Base-by-base conservation (phyloP, 805 yeast genomes). In the Pichia californica region DNA sequence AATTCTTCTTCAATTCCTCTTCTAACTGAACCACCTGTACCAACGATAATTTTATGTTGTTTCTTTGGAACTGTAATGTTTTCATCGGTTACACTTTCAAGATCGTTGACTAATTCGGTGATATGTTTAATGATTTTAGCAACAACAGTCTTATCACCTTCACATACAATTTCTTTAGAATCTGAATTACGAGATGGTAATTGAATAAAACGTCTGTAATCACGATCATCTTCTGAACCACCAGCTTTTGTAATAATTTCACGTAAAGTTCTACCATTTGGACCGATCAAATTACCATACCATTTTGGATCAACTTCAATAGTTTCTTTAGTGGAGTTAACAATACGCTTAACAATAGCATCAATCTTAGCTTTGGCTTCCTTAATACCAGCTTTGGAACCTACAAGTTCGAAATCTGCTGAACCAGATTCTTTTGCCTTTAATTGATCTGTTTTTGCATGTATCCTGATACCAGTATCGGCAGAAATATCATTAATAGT, bases 161-260 rank as follows among this genome's bases (percentile, higher is more conserved):
- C 69, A 36, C 85, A 76, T 37, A 75, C 71, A 49, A 93, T 71
- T 38, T 71, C 70, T 38, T 68, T 67, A 15, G 83, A 73, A 9
- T 73, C 82, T 15, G 83, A 73, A 30, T 73, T 77, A 47, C 74
- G 77, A 43, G 77, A 73, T 40, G 98, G 97, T 44, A 87, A 73
- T 43, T 74, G 77, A 53, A 86, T 71, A 52, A 77, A 68, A 53
- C 79, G 73, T 55, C 74, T 67, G 56, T 75, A 74, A 44, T 69
- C 74, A 30, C 52, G 49, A 38, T 58, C 55, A 27, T 68, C 73
- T 48, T 76, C 83, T 44, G 66, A 62, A 41, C 83, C 88, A 48
- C 96, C 96, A 31, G 96, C 96, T 41, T 75, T 76, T 38, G 75
- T 56, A 40, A 89, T 78, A 41, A 93, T 84, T 38, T 79, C 84